A percentile compares a stretch with the other conserved stretches of the same genome.
Evolutionary conservation across 805 yeast species (phyloP).

Genomic region (Starmerella scarabaei): DNA sequence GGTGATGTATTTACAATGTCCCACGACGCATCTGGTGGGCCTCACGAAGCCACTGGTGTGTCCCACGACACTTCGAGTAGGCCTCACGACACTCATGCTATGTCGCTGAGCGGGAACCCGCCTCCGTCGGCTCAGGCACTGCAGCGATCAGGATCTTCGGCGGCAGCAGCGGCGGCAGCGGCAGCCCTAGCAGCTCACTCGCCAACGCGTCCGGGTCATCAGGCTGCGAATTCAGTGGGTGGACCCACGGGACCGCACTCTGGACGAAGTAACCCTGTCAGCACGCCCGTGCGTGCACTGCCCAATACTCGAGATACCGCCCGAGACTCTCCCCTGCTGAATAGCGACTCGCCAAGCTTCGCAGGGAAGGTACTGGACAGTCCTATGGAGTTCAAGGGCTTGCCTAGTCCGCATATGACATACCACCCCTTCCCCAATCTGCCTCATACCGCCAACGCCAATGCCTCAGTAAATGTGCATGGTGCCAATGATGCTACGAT

Average conservation of each 20-base stretch:
- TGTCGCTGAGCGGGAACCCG: not conserved
- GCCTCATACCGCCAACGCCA: conserved; percentile 3
- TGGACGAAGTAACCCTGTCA: too few species aligned
- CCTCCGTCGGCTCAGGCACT: not conserved
- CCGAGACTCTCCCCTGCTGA: not conserved
- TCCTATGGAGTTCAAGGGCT: conserved; percentile 14
- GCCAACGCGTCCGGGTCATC: conserved; percentile 1
- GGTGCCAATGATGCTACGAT: too few species aligned
- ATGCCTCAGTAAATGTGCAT: too few species aligned
- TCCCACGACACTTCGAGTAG: not conserved
- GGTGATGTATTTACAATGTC: too few species aligned
- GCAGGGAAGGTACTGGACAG: conserved; percentile 9
- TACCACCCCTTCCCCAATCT: conserved; percentile 13
- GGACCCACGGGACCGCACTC: too few species aligned
- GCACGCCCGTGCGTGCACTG: too few species aligned
- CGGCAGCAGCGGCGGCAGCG: conserved; percentile 2
- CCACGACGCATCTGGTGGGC: too few species aligned
- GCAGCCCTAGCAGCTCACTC: not conserved
- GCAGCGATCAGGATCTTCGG: not conserved
- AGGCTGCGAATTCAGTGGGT: too few species aligned
- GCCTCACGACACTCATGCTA: not conserved
- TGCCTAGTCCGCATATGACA: conserved; percentile 13
- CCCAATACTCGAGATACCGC: too few species aligned
- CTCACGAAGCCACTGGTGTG: not conserved
- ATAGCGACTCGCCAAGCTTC: conserved; percentile 10